phyloP scores from a whole-genome alignment of 2,329 filamentous ascomycete genomes.

The Annulohypoxylon truncatum region DNA sequence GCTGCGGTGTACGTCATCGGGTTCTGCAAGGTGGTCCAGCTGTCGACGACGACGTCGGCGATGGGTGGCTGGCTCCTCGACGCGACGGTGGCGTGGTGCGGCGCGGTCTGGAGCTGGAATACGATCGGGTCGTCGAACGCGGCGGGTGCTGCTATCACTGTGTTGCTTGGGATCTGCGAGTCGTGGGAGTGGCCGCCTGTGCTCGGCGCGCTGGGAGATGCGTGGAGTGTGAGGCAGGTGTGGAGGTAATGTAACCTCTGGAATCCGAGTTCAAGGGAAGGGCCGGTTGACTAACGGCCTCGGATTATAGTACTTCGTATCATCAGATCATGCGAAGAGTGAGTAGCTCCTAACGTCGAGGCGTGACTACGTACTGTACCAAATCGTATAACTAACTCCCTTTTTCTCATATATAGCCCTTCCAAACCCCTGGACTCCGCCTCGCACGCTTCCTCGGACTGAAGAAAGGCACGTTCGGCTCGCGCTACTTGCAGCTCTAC shows the following conservation, averaged over 20 bases:
- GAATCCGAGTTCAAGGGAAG: neutral
- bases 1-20: constrained; percentile 26
- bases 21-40: constrained; percentile 21
- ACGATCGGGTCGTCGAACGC: constrained; percentile 19
- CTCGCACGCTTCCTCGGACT: constrained; percentile 26
- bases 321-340: constrained; percentile 34
- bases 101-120: constrained; percentile 23
- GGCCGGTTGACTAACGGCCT: neutral
- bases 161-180: constrained; percentile 28
- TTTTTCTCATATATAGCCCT: neutral
- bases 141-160: constrained; percentile 19
- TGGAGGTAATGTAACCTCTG: constrained; percentile 27
- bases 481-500: constrained; percentile 38
- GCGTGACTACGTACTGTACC: neutral
- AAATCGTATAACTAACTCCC: neutral
- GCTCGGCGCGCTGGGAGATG: constrained; percentile 13
- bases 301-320: constrained; percentile 22
- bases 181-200: constrained; percentile 38
- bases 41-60: neutral
- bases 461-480: constrained; percentile 31
- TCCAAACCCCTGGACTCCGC: constrained; percentile 27
- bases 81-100: constrained; percentile 22
- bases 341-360: neutral
- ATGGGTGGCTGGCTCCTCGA: constrained; percentile 4
- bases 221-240: constrained; percentile 32